Evolutionary conservation across 441 rosid genomes (phyloP), one percentile per base, ranked within the genome.

Genomic region (Capsella rubella): DNA sequence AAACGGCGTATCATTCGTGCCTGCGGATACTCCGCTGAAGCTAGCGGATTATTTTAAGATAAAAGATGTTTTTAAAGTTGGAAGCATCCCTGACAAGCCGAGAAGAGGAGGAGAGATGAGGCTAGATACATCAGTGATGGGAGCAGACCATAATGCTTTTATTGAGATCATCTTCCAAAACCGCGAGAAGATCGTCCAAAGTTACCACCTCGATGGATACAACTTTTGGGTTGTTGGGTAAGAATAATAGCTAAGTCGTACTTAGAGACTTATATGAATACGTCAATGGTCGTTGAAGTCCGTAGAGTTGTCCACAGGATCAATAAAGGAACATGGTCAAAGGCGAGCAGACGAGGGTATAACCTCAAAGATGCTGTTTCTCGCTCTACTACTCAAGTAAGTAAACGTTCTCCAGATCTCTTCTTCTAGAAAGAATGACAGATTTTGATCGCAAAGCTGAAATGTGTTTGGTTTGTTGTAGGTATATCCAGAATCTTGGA

Each of bases 211-310:
- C 16, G 80, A 87, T 65, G 91, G 94, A 55, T 85, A 89, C 65
- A 66, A 50, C 74, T 86, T 89, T 64, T 85, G 91, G 91, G 90
- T 87, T 5, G 87, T 89, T n/a, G 94, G 93, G 93, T 89, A 79
- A 78, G 78, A 57, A 6, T 0, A 13, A 3, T 53, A 53, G 35
- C 37, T 54, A 14, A 4, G 12, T 10, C n/a, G 1, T 49, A 21
- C 55, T 21, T 16, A 16, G 11, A 49, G 52, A 16, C 7, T 7
- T 8, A 16, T 3, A 8, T 16, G 27, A 47, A 47, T 47, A 14
- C 53, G 28, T 49, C 4, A 2, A 46, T 7, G 51, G 25, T 46
- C 11, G 37, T 34, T 34, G 37, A 34, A 7, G 37, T 34, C 37
- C 8, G 37, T 6, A 21, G 37, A 34, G 51, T 49, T 64, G 10